Evolutionary conservation across 768 basidiomycete genomes (phyloP), one percentile per base, ranked within the genome.

Genomic region (Lentinula raphanica): DNA sequence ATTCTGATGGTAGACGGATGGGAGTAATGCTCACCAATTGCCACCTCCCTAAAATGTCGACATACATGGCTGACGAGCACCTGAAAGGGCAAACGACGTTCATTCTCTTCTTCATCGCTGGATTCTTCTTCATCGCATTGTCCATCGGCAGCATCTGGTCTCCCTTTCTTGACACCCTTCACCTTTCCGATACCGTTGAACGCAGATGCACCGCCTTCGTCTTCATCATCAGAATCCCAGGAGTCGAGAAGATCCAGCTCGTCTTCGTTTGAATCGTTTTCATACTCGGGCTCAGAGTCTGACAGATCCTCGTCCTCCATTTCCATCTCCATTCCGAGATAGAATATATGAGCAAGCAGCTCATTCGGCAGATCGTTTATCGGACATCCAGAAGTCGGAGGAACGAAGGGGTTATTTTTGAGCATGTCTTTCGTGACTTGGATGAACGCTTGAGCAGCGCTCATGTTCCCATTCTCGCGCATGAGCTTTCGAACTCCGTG

Each of bases 291-390:
- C 0, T 64, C 67, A 4, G n/a, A n/a, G n/a, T 68, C 63, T 5
- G 65, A 64, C 15, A 68, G 68, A 27, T 31, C 40, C 5, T 35
- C 48, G 8, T 79, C 74, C 17, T 69, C 69, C 35, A n/a, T n/a
- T n/a, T 72, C 66, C 50, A 74, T 72, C 56, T 64, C 3, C 29
- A 72, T 69, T 4, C 84, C 84, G 9, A 78, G 60, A 11, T 74
- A 67, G 62, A 85, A 86, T 57, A 86, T 80, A 59, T 79, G 74
- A 0, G 77, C 79, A 5, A 86, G 75, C 25, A 86, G 71, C 63
- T 86, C 84, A 17, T 77, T 76, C 1, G 84, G 83, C 15, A 85
- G 75, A 36, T 72, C 68, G 56, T 84, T 80, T 32, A 85, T 73
- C 1, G 76, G 79, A 60, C 82, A 84, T 50, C 75, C 72, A 23